Base-by-base conservation (phyloP, 805 yeast species). In the Kurtzmaniella cleridarum region DNA sequence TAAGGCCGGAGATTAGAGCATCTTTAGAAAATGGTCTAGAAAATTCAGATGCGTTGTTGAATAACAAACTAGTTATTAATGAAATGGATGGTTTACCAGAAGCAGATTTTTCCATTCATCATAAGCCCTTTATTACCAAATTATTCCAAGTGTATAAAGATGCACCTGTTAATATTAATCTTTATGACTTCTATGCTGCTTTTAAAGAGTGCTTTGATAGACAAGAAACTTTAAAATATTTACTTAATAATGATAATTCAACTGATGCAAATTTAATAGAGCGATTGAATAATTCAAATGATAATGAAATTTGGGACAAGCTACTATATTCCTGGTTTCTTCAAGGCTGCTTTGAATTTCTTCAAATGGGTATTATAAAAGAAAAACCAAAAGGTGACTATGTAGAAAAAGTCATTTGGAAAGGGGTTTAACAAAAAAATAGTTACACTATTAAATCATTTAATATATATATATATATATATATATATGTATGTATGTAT, bases 81-180 rank as follows among this genome's bases (percentile, higher is more conserved):
- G 41, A 38, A 6, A 29, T 20, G 24, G 24, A 20, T 20, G 24
- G 8, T 5, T 31, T 9, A 12, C 27, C 16, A 12, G 20, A 20
- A 20, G 24, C 24, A 5, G 24, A 20, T 20, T 20, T 20, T 20
- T 20, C 24, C 24, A 4, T 30, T 20, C 11, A 40, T 38, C 11
- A 38, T 33, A 23, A 38, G 34, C 89, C 89, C 1, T 62, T 77
- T 3, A 51, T 79, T 5, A 64, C 76, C 24, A 76, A 73, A 35
- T 55, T 89, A 39, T 89, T 77, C 60, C 73, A 76, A 35, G 66
- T 86, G 12, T 83, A 81, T 55, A 75, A 93, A 42, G 96, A 89
- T 49, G 90, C 96, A 0, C 84, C 85, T 17, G 68, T 79, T 2
- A 62, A 71, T 24, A 71, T 84, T 44, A 84, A 84, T 51, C 70